Conservation (phyloP, 139 green algal species). For the Asterochloris erici region DNA sequence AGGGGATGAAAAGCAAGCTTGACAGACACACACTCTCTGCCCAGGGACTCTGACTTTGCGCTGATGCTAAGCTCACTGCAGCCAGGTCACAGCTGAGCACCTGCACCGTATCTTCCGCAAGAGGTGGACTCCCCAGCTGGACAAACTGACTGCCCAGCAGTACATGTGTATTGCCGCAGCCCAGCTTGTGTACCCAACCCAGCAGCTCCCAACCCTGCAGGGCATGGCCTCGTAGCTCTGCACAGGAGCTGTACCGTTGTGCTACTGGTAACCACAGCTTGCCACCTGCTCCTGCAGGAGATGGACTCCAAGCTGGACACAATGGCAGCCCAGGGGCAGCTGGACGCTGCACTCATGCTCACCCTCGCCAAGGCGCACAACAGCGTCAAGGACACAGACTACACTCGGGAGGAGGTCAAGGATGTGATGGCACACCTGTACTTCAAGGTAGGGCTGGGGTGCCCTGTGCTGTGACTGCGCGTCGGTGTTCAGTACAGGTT, state of each 20-base stretch:
- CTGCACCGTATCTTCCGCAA: no score
- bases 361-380: slow-evolving; percentile 81
- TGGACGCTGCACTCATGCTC: slow-evolving; percentile 78
- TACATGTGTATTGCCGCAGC: neutral
- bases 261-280: slow-evolving; percentile 21
- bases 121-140: no score
- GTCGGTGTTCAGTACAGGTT: no score
- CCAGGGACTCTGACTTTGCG: no score
- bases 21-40: no score
- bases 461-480: no score
- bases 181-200: neutral
- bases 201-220: neutral
- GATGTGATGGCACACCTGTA: slow-evolving; percentile 83
- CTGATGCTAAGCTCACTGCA: no score
- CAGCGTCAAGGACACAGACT: slow-evolving; percentile 62
- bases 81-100: no score
- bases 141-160: neutral
- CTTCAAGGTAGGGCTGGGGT: slow-evolving; percentile 46
- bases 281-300: slow-evolving; percentile 36
- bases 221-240: neutral
- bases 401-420: slow-evolving; percentile 74
- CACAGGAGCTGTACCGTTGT: neutral
- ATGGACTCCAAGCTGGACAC: slow-evolving; percentile 69
- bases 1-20: no score
- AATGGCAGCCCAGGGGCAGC: slow-evolving; percentile 43